Percentiles rank a stretch among this genome's conserved stretches.
Evolutionary conservation across 2,329 filamentous ascomycete genomes (phyloP).

Genomic region (Teratosphaeriaceae sp.): DNA sequence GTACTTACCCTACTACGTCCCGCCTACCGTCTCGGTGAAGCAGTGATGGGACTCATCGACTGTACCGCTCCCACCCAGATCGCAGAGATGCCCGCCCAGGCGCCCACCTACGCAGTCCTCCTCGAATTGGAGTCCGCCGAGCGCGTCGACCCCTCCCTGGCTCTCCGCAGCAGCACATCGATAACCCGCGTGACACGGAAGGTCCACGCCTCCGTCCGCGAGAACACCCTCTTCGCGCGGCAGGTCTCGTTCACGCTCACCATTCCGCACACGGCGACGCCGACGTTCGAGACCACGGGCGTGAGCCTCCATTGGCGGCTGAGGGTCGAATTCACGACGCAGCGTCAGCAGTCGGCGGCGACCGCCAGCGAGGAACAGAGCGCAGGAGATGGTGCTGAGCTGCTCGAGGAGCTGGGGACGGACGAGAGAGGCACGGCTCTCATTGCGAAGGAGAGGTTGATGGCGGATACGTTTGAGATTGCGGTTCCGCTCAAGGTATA

Average conservation of each 20-base stretch:
- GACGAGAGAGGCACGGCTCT: conserved; percentile 29
- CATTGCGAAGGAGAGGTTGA: conserved; percentile 29
- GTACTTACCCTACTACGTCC: conserved; percentile 85
- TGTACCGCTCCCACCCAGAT: conserved; percentile 47
- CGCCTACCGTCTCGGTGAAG: conserved; percentile 82
- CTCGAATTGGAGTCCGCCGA: conserved; percentile 82
- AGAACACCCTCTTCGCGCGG: conserved; percentile 75
- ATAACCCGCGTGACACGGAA: conserved; percentile 82
- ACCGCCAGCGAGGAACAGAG: conserved; percentile 48
- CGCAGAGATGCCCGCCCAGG: conserved; percentile 22
- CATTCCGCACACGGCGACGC: conserved; percentile 76
- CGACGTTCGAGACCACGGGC: conserved; percentile 86
- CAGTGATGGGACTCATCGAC: conserved; percentile 76
- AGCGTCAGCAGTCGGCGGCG: conserved; percentile 9
- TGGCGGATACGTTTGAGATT: conserved; percentile 32
- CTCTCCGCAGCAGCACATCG: conserved; percentile 76
- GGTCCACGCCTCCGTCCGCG: conserved; percentile 68
- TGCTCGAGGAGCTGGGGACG: conserved; percentile 29
- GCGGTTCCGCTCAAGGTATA: conserved; percentile 31
- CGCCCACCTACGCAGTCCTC: conserved; percentile 80
- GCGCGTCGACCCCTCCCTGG: conserved; percentile 70
- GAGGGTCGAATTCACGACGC: conserved; percentile 83
- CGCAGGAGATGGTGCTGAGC: conserved; percentile 50
- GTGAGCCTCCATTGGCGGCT: conserved; percentile 85
- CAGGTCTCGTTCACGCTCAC: conserved; percentile 74